Evolutionary conservation across 768 basidiomycete species (phyloP), one percentile per base, ranked within the genome.

Genomic region (Russula dissimulans): DNA sequence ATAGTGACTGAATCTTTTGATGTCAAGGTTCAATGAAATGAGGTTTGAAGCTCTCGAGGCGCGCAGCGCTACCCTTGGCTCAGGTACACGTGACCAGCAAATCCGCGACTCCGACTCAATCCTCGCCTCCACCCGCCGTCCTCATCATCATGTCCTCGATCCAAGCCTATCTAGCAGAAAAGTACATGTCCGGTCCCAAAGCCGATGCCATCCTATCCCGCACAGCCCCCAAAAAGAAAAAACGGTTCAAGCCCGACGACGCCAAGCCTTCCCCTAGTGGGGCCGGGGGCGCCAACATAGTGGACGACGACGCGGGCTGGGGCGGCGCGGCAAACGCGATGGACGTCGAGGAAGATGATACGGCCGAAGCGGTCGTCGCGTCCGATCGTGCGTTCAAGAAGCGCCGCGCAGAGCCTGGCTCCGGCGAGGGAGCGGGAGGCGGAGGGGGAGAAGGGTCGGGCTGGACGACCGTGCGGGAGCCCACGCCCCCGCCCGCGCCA

Each of bases 141-240:
- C 12, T 34, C 36, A 32, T 47, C 42, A 46, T 48, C 50, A 60
- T 57, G 54, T 54, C 60, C 53, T 68, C 65, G 43, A 79, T 95
- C 76, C 86, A 92, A 71, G 78, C 89, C 26, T 95, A 95, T 71
- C 80, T 95, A 17, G 91, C 91, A 0, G 81, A 86, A 65, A 91
- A 90, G 63, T 98, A 98, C 76, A 95, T 97, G 94, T 86, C 93
- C 5, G 95, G 95, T 1, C 84, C 91, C 0, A 98, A 97, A 68
- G 93, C 95, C 2, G 95, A 97, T 66, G 94, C 92, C 6, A 98
- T 98, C 63, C 78, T 97, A 8, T 78, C 93, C 4, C 82, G 83
- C 47, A 71, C 80, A 0, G 77, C 74, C 2, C 74, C 76, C 0
- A 79, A 79, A 70, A 87, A 86, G 73, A 89, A 87, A 76, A 91